Evolutionary conservation across 2,329 filamentous ascomycete genomes (phyloP), one percentile per base, ranked within the genome.

Genomic region (Dryadomyces sulphureus): DNA sequence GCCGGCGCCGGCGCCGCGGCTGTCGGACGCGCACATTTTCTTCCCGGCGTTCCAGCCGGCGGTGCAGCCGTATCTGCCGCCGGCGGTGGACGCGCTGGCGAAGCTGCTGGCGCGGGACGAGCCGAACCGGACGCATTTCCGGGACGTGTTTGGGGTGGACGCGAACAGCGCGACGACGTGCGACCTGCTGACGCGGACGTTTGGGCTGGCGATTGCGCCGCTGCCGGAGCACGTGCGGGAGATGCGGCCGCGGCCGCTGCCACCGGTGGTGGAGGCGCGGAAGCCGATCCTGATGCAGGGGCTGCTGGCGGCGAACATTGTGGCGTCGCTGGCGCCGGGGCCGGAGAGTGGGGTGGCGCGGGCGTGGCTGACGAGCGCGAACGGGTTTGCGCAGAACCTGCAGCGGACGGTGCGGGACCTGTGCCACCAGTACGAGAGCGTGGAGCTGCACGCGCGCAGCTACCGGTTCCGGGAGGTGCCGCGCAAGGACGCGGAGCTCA

Each of bases 231-330:
- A 74, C 49, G 60, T 57, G 12, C 55, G 59, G 32, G 61, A 56
- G 14, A 58, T 72, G 16, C 76, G 79, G 34, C 72, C 75, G 16
- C 69, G 74, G 2, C 73, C 74, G 48, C 60, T 81, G 22, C 64
- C 83, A 1, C 74, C 79, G 0, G 72, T 88, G 5, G 75, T 92
- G 5, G 88, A 95, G 59, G 78, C 77, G 4, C 79, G 92, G 47
- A 94, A 94, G 62, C 83, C 92, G 0, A 81, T 87, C 56, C 66
- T 98, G 11, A 92, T 94, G 73, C 92, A 98, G 63, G 89, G 88
- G 1, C 76, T 96, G 55, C 70, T 96, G 6, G 84, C 88, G 1
- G 89, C 87, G 0, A 89, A 96, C 54, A 93, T 96, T 44, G 66
- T 96, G 3, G 79, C 87, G 0, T 80, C 80, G 9, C 69, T 95